phyloP scores from a whole-genome alignment of 2,329 filamentous ascomycete genomes.

The Aspergillus tamarii region DNA sequence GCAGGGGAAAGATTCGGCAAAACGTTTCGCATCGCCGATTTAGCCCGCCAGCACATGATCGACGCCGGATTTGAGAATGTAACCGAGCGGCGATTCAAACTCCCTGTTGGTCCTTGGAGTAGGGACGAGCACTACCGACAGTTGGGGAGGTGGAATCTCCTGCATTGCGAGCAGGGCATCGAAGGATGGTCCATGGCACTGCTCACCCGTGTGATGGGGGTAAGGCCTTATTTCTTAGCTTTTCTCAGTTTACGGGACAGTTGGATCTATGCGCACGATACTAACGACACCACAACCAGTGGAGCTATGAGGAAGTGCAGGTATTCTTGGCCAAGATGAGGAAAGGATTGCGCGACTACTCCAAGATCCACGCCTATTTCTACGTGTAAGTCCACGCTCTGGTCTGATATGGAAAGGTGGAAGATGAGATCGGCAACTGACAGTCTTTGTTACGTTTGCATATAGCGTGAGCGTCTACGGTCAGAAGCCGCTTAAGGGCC shows the following conservation, averaged over 20 bases:
- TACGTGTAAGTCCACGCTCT: constrained; percentile 22
- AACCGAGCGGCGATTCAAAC: constrained; percentile 31
- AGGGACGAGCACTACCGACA: constrained; percentile 31
- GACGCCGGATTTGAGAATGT: constrained; percentile 35
- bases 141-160: constrained; percentile 30
- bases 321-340: constrained; percentile 28
- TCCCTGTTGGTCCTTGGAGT: constrained; percentile 36
- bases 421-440: background rate
- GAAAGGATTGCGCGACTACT: constrained; percentile 24
- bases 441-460: background rate
- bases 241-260: background rate
- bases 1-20: constrained; percentile 35
- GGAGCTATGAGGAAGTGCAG: constrained; percentile 27
- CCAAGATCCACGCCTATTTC: constrained; percentile 26
- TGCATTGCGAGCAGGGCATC: constrained; percentile 33
- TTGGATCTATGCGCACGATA: background rate
- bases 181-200: constrained; percentile 38
- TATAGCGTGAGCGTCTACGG: constrained; percentile 23
- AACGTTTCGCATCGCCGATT: constrained; percentile 29
- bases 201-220: constrained; percentile 33
- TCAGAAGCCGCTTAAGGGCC: constrained; percentile 18
- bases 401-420: background rate
- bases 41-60: constrained; percentile 29
- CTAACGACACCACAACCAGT: constrained; percentile 12
- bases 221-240: constrained; percentile 16